A percentile compares a stretch with the other conserved stretches of the same genome.
Evolutionary conservation across 805 yeast species (phyloP).

Genomic region (Spathaspora girioi): DNA sequence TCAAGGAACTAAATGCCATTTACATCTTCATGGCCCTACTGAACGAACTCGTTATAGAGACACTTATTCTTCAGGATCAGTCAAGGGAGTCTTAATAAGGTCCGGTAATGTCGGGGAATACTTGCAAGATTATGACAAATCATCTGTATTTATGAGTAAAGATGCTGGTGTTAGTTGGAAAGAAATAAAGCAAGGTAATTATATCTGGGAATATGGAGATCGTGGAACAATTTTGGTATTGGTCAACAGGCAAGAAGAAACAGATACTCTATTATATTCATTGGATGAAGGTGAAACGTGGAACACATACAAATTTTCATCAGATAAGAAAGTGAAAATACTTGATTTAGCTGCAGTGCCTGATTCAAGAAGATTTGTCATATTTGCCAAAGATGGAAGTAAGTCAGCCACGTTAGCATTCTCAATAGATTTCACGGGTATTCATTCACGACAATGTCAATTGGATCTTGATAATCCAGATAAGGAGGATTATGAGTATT

Average conservation of each 20-base stretch:
- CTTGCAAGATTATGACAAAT: conserved; percentile 41
- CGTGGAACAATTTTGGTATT: conserved; percentile 83
- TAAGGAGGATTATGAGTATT: conserved; percentile 38
- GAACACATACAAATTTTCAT: conserved; percentile 61
- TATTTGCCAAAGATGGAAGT: conserved; percentile 44
- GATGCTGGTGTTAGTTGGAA: conserved; percentile 95
- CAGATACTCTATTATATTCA: conserved; percentile 62
- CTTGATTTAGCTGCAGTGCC: conserved; percentile 86
- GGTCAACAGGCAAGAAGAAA: conserved; percentile 54
- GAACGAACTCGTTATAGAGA: conserved; percentile 82
- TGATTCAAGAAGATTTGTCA: conserved; percentile 72
- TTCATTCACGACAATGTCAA: conserved; percentile 37
- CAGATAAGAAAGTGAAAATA: conserved; percentile 46
- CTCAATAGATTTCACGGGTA: conserved; percentile 37
- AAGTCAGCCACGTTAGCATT: conserved; percentile 48
- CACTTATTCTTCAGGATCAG: conserved; percentile 82
- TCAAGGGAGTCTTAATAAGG: conserved; percentile 84
- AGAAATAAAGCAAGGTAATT: conserved; percentile 68
- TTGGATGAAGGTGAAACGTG: conserved; percentile 79
- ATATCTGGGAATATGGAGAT: conserved; percentile 96
- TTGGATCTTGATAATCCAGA: conserved; percentile 39
- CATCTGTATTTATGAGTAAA: conserved; percentile 68
- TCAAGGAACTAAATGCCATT: conserved; percentile 58
- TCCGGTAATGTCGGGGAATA: conserved; percentile 84
- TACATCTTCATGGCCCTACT: conserved; percentile 86